Conservation (phyloP, 1,284 basidiomycete species). For the Polyporus tsugae region DNA sequence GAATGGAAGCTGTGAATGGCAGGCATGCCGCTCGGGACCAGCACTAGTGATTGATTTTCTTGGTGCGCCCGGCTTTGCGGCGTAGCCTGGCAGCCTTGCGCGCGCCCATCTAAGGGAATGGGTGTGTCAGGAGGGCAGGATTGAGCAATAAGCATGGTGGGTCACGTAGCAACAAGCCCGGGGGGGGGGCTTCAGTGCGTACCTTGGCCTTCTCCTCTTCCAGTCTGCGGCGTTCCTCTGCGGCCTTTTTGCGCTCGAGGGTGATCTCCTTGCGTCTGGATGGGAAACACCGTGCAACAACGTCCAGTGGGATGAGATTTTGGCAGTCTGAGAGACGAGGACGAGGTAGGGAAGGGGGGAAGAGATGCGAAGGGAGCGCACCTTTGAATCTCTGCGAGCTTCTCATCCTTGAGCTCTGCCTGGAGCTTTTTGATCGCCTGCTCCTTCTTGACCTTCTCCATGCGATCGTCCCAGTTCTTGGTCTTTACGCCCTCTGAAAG, state of each 20-base stretch:
- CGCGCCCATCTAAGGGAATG: slow-evolving; percentile 71
- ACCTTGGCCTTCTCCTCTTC: slow-evolving; percentile 81
- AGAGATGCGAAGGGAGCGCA: slow-evolving; percentile 38
- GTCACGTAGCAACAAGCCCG: slow-evolving; percentile 20
- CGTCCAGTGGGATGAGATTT: slow-evolving; percentile 7
- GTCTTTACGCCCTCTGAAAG: slow-evolving; percentile 71
- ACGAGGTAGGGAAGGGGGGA: slow-evolving; percentile 9
- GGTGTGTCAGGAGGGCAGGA: slow-evolving; percentile 11
- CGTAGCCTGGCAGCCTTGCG: slow-evolving; percentile 75
- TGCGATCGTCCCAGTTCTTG: slow-evolving; percentile 71
- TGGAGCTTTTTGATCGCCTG: slow-evolving; percentile 77
- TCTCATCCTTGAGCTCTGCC: slow-evolving; percentile 78
- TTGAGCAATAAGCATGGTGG: slow-evolving; percentile 10
- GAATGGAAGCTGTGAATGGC: slow-evolving; percentile 12
- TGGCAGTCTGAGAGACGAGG: slow-evolving; percentile 6
- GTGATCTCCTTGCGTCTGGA: slow-evolving; percentile 72
- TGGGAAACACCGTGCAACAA: neutral
- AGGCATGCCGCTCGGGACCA: slow-evolving; percentile 42
- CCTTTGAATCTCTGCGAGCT: slow-evolving; percentile 71
- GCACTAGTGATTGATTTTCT: slow-evolving; percentile 70
- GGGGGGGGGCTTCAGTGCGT: slow-evolving; percentile 26
- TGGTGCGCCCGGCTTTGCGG: slow-evolving; percentile 74
- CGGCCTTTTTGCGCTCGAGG: slow-evolving; percentile 70
- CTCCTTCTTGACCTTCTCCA: slow-evolving; percentile 70
- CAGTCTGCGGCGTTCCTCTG: slow-evolving; percentile 72